These are phyloP conservation scores for Cercospora zeae-maydis DNA, from an alignment of 2,329 filamentous ascomycete genomes.

Conservation along the genomic window DNA sequence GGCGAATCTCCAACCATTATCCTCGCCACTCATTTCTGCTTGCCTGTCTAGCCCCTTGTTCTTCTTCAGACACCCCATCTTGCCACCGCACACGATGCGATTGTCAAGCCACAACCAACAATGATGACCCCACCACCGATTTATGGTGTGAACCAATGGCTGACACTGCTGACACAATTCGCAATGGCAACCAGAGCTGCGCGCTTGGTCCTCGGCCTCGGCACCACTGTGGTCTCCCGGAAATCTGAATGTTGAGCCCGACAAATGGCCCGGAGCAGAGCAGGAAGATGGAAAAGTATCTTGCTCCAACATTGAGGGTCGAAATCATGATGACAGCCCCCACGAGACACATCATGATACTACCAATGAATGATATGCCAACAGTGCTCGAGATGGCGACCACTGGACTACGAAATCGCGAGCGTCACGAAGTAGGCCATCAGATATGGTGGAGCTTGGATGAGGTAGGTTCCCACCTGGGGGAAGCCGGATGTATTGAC, in stretches of 20 bases:
- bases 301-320: constrained; percentile 11
- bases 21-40: constrained; percentile 13
- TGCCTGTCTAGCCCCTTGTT: constrained; percentile 17
- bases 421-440: constrained; percentile 11
- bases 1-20: constrained; percentile 15
- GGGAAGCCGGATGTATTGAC: constrained; percentile 12
- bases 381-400: constrained; percentile 8
- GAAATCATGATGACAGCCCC: constrained; percentile 14
- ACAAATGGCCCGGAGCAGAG: constrained; percentile 12
- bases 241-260: constrained; percentile 12
- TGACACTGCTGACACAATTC: constrained; percentile 10
- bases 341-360: constrained; percentile 3
- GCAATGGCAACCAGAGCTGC: constrained; percentile 12
- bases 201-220: constrained; percentile 8
- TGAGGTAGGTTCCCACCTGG: constrained; percentile 10
- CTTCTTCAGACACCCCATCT: constrained; percentile 15
- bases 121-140: constrained; percentile 18
- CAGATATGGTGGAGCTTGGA: constrained; percentile 9
- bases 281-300: constrained; percentile 12
- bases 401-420: not conserved
- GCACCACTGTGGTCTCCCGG: constrained; percentile 13
- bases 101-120: constrained; percentile 17
- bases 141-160: constrained; percentile 20
- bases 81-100: constrained; percentile 14
- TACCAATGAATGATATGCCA: constrained; percentile 9